These are phyloP conservation scores for Chalciporus chontae DNA, from an alignment of 768 basidiomycete species.

Conservation along the genomic window DNA sequence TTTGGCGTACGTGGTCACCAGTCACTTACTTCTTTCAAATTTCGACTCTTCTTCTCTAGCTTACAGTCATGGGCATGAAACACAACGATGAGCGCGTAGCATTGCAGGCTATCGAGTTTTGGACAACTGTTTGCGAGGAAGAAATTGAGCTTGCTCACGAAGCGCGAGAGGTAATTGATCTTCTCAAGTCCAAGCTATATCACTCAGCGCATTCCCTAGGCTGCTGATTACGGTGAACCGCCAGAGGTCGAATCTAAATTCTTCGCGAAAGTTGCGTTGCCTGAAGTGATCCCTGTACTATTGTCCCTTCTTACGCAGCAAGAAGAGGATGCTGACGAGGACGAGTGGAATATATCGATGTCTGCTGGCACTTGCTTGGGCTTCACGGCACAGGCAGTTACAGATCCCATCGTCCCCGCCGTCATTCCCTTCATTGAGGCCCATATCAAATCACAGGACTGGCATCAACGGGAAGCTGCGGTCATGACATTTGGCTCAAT, in stretches of 20 bases:
- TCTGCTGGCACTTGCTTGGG: conserved; percentile 90
- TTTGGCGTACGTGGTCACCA: conserved; percentile 72
- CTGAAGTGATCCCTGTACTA: conserved; percentile 92
- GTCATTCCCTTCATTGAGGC: conserved; percentile 98
- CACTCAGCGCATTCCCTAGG: conserved; percentile 43
- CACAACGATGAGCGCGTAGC: conserved; percentile 88
- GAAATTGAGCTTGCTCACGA: conserved; percentile 91
- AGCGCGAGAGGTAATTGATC: conserved; percentile 71
- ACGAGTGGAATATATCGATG: conserved; percentile 99
- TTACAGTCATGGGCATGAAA: conserved; percentile 98
- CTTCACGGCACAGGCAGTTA: conserved; percentile 85
- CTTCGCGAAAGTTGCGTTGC: conserved; percentile 92
- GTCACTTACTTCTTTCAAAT: conserved; percentile 1
- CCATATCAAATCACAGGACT: conserved; percentile 88
- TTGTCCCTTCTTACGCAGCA: conserved; percentile 86
- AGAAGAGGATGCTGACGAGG: conserved; percentile 96
- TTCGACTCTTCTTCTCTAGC: conserved; percentile 40
- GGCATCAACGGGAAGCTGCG: conserved; percentile 95
- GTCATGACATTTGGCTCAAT: conserved; percentile 99
- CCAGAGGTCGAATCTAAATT: conserved; percentile 84
- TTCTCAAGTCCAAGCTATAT: not conserved
- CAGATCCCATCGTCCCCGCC: conserved; percentile 85
- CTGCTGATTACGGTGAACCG: conserved; percentile 82
- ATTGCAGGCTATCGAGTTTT: conserved; percentile 96
- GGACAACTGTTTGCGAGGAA: conserved; percentile 98